Evolutionary conservation across 192 early-diverging fungal genomes (phyloP).

Genomic region (Kappamyces sp.): DNA sequence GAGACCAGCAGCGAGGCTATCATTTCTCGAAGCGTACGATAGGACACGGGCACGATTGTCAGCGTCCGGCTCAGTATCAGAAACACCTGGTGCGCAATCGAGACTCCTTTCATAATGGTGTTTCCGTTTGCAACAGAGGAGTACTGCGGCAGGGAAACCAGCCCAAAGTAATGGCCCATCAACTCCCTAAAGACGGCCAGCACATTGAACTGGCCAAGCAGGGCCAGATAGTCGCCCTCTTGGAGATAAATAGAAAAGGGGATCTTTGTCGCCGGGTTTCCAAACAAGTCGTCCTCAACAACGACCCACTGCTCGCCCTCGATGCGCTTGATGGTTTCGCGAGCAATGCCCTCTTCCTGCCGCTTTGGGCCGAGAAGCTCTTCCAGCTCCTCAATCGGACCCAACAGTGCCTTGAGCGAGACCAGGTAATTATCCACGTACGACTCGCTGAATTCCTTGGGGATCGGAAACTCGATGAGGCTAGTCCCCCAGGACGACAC

Average conservation of each 20-base stretch:
- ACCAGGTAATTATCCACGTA: conserved; percentile 29
- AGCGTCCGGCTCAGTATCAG: conserved; percentile 2
- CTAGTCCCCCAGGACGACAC: conserved; percentile 27
- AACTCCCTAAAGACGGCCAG: conserved; percentile 24
- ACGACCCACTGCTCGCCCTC: conserved; percentile 38
- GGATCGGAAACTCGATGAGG: conserved; percentile 32
- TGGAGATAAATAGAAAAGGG: conserved; percentile 16
- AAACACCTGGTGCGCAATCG: conserved; percentile 8
- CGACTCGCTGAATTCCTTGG: conserved; percentile 14
- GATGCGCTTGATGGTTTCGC: conserved; percentile 18
- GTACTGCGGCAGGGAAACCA: not conserved
- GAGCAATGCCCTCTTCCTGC: conserved; percentile 8
- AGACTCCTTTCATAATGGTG: conserved; percentile 4
- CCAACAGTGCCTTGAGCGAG: conserved; percentile 27
- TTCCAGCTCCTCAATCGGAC: conserved; percentile 32
- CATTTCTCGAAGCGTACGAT: not conserved
- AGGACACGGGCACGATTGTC: not conserved
- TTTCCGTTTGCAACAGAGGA: conserved; percentile 1
- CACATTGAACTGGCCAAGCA: conserved; percentile 30
- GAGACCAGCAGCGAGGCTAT: not conserved
- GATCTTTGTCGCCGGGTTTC: conserved; percentile 2
- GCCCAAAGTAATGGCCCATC: conserved; percentile 3
- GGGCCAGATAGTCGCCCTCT: conserved; percentile 26
- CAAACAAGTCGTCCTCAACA: conserved; percentile 30
- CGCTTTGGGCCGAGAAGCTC: conserved; percentile 22